phyloP scores from a whole-genome alignment of 257 asterid genomes.

The Primulina eburnea region DNA sequence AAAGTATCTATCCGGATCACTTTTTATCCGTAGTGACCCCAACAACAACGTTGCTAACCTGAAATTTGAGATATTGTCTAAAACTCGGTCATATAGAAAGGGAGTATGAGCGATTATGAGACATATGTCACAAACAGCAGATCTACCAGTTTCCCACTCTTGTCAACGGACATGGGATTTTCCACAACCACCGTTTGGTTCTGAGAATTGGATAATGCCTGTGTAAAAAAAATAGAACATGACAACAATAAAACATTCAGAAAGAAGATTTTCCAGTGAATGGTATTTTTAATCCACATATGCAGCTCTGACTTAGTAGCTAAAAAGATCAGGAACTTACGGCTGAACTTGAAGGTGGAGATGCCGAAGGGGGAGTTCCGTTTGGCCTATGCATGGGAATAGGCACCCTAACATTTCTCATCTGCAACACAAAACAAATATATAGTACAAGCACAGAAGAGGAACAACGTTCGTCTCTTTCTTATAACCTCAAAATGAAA shows the following conservation, averaged over 20 bases:
- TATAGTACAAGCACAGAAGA: conserved; percentile 13
- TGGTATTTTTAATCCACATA: neutral
- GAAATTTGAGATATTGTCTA: conserved; percentile 15
- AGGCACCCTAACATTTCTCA: conserved; percentile 61
- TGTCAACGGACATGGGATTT: conserved; percentile 60
- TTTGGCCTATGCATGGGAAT: conserved; percentile 52
- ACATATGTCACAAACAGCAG: conserved; percentile 5
- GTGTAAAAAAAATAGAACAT: conserved; percentile 13
- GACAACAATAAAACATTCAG: neutral
- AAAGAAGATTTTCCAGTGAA: neutral
- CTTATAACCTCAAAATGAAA: conserved; percentile 14
- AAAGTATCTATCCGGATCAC: conserved; percentile 24
- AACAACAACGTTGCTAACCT: conserved; percentile 62
- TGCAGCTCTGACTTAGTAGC: neutral
- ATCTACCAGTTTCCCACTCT: conserved; percentile 59
- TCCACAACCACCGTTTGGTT: conserved; percentile 60
- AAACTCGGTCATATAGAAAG: conserved; percentile 1
- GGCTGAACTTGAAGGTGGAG: conserved; percentile 44
- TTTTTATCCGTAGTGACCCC: conserved; percentile 54
- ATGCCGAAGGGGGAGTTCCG: conserved; percentile 43
- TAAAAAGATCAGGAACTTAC: conserved; percentile 35
- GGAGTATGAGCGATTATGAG: neutral
- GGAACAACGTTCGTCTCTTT: conserved; percentile 17
- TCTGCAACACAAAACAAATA: conserved; percentile 32
- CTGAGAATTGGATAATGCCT: conserved; percentile 46